These are phyloP conservation scores for Ogataea paradorogensis DNA, from an alignment of 805 yeast species.

Conservation along the genomic window DNA sequence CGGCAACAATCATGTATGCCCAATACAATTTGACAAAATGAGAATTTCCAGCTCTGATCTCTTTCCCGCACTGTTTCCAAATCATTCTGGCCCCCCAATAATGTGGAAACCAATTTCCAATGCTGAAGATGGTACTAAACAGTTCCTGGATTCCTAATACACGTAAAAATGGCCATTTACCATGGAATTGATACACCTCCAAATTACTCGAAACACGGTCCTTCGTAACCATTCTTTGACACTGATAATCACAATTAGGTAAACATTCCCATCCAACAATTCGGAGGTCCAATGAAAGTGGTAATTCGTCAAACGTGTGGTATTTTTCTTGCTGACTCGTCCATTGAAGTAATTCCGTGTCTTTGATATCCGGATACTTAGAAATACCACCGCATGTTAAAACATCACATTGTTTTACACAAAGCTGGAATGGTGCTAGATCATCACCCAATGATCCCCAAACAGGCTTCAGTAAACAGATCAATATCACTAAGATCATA, in stretches of 20 bases:
- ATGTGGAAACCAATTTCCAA: constrained; percentile 67
- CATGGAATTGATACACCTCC: constrained; percentile 82
- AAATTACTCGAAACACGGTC: constrained; percentile 46
- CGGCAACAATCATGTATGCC: constrained; percentile 47
- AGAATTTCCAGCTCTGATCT: constrained; percentile 17
- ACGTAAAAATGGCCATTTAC: constrained; percentile 94
- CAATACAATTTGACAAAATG: constrained; percentile 30
- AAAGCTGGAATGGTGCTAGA: constrained; percentile 52
- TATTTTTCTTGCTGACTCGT: constrained; percentile 32
- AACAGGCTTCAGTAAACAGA: constrained; percentile 1
- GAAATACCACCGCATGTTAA: constrained; percentile 27
- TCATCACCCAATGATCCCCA: constrained; percentile 61
- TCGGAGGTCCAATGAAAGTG: constrained; percentile 41
- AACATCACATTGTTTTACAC: constrained; percentile 50
- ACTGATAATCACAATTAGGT: constrained; percentile 87
- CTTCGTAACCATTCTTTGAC: constrained; percentile 74
- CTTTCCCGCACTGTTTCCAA: constrained; percentile 20
- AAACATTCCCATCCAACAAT: constrained; percentile 70
- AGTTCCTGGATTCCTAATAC: constrained; percentile 81
- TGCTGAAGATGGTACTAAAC: constrained; percentile 75
- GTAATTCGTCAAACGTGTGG: constrained; percentile 37
- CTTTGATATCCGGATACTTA: constrained; percentile 23
- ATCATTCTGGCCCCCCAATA: constrained; percentile 42
- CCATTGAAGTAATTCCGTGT: constrained; percentile 27
- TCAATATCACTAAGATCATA: background rate